Evolutionary conservation across 345 rosid genomes (phyloP).

Genomic region (Dipteronia sinensis): DNA sequence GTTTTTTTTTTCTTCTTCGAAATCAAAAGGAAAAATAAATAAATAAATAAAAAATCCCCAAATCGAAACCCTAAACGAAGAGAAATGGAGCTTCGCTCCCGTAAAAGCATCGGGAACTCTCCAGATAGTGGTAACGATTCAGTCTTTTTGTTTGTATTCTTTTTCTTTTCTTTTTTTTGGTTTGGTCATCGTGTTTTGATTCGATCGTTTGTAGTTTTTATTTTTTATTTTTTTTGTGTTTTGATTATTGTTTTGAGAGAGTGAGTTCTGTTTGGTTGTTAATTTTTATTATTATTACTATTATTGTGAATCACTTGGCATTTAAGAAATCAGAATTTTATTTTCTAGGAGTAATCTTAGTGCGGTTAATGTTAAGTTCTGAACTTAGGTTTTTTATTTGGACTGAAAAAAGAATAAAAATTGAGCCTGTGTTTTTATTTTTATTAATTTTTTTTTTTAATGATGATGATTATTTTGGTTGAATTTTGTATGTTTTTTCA

Average conservation of each 20-base stretch:
- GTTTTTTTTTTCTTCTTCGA: background rate
- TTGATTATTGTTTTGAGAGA: background rate
- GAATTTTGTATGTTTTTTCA: background rate
- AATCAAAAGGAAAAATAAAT: too few relatives aligned
- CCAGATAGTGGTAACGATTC: background rate
- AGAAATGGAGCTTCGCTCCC: slow-evolving; percentile 20
- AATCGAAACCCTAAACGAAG: slow-evolving; percentile 6
- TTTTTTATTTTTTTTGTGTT: too few relatives aligned
- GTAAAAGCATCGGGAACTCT: slow-evolving; percentile 1
- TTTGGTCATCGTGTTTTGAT: background rate
- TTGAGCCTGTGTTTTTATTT: background rate
- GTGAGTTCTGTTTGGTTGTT: background rate
- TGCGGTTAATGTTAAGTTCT: background rate
- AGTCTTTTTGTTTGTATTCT: background rate
- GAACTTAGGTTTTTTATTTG: background rate
- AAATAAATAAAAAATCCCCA: background rate
- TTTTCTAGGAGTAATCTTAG: background rate
- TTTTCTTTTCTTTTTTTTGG: too few relatives aligned
- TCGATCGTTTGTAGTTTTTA: background rate
- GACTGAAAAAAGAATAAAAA: background rate
- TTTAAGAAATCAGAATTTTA: background rate
- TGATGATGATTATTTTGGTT: background rate
- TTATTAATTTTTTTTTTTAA: background rate
- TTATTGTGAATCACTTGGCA: background rate
- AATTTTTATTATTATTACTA: too few relatives aligned